A percentile compares a stretch with the other conserved stretches of the same genome.
These are phyloP conservation scores for Saxispiralis lemnorum DNA, from an alignment of 495 filamentous ascomycete genomes.

Conservation along the genomic window DNA sequence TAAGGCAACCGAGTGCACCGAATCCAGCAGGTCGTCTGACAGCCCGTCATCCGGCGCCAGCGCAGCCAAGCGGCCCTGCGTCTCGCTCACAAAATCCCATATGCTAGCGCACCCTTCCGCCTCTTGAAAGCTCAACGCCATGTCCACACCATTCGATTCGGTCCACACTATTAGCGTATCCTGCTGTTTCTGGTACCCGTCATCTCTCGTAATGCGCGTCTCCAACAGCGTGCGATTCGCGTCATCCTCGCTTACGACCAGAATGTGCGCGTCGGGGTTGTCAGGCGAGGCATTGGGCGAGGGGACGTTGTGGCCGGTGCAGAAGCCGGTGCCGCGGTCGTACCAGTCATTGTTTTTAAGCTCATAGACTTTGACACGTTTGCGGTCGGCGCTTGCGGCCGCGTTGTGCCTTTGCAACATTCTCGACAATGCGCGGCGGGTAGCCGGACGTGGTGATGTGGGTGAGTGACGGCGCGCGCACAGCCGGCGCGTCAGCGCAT, in stretches of 20 bases:
- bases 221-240: conserved; percentile 67
- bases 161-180: conserved; percentile 98
- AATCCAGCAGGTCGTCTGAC: conserved; percentile 70
- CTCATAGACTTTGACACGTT: conserved; percentile 98
- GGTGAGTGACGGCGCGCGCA: background rate
- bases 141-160: conserved; percentile 69
- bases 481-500: conserved; percentile 3
- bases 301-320: conserved; percentile 50
- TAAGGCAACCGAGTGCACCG: conserved; percentile 48
- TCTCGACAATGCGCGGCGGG: background rate
- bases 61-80: conserved; percentile 51
- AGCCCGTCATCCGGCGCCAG: conserved; percentile 68
- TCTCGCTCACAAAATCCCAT: conserved; percentile 82
- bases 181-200: conserved; percentile 97
- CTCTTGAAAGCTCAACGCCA: conserved; percentile 97
- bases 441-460: background rate
- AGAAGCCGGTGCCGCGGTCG: conserved; percentile 92
- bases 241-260: conserved; percentile 85
- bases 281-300: conserved; percentile 9
- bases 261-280: conserved; percentile 54
- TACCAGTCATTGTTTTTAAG: conserved; percentile 98
- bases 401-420: background rate
- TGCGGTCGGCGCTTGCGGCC: conserved; percentile 28
- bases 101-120: conserved; percentile 84
- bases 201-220: conserved; percentile 79